These are phyloP conservation scores for Vaccinium darrowii DNA, from an alignment of 148 eudicot genomes.

Conservation along the genomic window DNA sequence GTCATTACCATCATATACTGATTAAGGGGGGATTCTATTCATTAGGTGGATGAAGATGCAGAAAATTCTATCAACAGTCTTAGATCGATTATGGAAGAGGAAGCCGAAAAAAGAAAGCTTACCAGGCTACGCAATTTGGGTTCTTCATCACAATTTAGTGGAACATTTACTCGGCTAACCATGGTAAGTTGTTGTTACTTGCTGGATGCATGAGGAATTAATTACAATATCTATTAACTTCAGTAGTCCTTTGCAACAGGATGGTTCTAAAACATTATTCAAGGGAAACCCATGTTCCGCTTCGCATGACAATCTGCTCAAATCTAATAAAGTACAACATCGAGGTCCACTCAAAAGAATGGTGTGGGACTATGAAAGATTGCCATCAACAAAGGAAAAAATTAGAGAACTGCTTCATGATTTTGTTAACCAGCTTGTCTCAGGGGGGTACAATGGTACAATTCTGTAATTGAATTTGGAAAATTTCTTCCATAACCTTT, in stretches of 20 bases:
- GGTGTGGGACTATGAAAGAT: constrained; percentile 53
- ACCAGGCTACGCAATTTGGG: constrained; percentile 47
- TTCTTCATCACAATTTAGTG: constrained; percentile 72
- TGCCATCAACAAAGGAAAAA: constrained; percentile 58
- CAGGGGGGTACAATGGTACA: constrained; percentile 96
- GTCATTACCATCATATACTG: neutral
- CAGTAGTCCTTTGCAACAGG: constrained; percentile 42
- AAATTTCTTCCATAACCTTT: neutral
- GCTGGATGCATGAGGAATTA: neutral
- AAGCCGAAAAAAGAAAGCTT: constrained; percentile 63
- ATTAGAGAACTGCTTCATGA: constrained; percentile 55
- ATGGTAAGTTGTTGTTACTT: constrained; percentile 50
- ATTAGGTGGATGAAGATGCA: constrained; percentile 57
- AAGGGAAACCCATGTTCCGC: constrained; percentile 72
- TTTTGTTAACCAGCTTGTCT: constrained; percentile 71
- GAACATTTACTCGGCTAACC: constrained; percentile 74
- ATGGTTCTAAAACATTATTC: constrained; percentile 75
- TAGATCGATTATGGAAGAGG: constrained; percentile 70
- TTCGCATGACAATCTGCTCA: constrained; percentile 51
- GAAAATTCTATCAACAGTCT: constrained; percentile 63
- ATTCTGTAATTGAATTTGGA: neutral
- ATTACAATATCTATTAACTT: constrained; percentile 8
- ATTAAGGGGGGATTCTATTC: constrained; percentile 7
- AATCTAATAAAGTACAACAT: constrained; percentile 52
- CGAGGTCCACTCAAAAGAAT: constrained; percentile 71